A percentile compares a stretch with the other conserved stretches of the same genome.
Conservation (phyloP, 768 basidiomycete species). For the Macrolepiota albuminosa region DNA sequence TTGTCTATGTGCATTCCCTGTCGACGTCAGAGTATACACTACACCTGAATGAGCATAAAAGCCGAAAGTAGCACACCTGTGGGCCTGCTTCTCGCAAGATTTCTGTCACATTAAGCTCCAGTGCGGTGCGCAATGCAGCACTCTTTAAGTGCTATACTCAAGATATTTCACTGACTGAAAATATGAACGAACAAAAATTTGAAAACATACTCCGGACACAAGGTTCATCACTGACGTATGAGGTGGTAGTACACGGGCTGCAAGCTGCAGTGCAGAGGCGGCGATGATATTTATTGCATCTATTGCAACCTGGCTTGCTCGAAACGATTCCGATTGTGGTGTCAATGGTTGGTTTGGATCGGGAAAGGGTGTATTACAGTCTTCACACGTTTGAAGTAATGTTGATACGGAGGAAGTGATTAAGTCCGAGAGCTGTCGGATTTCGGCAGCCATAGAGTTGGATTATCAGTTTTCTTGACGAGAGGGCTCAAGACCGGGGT, state of each 20-base stretch:
- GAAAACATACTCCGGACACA: not conserved
- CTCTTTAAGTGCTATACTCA: conserved; percentile 12
- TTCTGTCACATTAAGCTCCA: conserved; percentile 24
- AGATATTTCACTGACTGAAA: no score
- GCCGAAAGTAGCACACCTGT: conserved; percentile 13
- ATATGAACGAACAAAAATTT: no score
- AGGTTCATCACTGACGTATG: conserved; percentile 17
- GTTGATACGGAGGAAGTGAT: conserved; percentile 17
- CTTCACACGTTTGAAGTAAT: conserved; percentile 21
- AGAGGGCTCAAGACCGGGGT: not conserved
- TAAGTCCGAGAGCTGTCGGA: conserved; percentile 14
- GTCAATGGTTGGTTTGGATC: conserved; percentile 21
- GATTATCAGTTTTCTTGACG: not conserved
- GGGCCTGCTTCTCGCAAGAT: conserved; percentile 31
- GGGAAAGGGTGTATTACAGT: conserved; percentile 20
- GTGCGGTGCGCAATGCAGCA: conserved; percentile 20
- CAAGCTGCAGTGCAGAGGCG: conserved; percentile 31
- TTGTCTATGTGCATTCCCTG: conserved; percentile 15
- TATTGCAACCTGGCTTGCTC: conserved; percentile 20
- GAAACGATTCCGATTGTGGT: conserved; percentile 24
- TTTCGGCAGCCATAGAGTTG: conserved; percentile 6
- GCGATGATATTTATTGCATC: conserved; percentile 25
- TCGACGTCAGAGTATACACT: not conserved
- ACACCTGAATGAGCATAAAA: not conserved
- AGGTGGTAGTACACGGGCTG: conserved; percentile 17